phyloP scores from a whole-genome alignment of 2,329 filamentous ascomycete species.

The Monosporascus ibericus region DNA sequence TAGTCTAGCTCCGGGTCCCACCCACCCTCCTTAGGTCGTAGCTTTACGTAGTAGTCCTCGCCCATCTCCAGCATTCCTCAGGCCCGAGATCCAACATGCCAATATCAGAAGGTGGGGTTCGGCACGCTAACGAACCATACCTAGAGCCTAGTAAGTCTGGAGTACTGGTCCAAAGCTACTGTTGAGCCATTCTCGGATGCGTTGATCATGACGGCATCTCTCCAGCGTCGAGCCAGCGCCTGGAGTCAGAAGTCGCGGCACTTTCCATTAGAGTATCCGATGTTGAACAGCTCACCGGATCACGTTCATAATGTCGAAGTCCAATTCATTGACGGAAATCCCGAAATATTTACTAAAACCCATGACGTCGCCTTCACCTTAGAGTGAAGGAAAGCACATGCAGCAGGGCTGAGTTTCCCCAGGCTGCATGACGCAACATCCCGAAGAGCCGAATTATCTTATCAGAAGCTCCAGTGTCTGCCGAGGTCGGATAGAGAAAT shows the following conservation, averaged over 20 bases:
- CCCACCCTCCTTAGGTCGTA: no score
- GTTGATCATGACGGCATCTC: conserved; percentile 14
- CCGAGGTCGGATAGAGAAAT: conserved; percentile 14
- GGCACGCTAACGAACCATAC: conserved; percentile 15
- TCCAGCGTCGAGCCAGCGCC: no score
- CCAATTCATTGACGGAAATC: no score
- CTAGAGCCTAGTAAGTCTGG: no score
- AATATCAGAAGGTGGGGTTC: conserved; percentile 6
- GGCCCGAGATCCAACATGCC: not conserved
- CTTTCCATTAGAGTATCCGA: no score
- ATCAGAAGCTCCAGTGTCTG: conserved; percentile 4
- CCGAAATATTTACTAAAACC: not conserved
- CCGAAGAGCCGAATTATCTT: conserved; percentile 11
- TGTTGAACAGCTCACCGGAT: not conserved
- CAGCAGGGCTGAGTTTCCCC: not conserved
- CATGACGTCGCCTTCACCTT: not conserved
- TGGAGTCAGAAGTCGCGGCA: no score
- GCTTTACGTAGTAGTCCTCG: no score
- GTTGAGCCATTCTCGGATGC: not conserved
- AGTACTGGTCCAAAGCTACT: no score
- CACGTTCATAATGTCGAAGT: not conserved
- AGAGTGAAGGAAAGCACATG: no score
- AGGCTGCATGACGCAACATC: conserved; percentile 2
- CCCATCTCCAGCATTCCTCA: not conserved
- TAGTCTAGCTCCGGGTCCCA: no score